Percentiles rank a stretch among this genome's conserved stretches.
Conservation (phyloP, 306 rosid genomes). For the Prunus mume region DNA sequence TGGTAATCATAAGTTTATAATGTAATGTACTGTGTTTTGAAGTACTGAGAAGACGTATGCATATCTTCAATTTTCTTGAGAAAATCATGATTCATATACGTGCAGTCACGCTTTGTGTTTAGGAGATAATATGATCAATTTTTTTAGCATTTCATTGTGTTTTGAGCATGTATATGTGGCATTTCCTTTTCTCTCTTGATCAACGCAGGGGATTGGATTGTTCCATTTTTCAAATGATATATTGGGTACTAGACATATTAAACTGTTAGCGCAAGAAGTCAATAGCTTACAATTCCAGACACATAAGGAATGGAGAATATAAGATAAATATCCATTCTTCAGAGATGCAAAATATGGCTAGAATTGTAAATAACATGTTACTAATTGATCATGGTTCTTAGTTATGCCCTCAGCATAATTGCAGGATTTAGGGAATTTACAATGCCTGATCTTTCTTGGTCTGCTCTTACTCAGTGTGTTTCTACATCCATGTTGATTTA, state of each 20-base stretch:
- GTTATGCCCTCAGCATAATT: neutral
- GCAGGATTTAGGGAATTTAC: neutral
- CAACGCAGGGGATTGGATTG: neutral
- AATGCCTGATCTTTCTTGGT: neutral
- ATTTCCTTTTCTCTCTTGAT: neutral
- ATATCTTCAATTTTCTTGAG: neutral
- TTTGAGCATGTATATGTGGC: neutral
- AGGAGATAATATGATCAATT: neutral
- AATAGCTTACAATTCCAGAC: neutral
- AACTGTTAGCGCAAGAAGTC: neutral
- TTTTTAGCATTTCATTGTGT: neutral
- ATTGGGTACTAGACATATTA: neutral
- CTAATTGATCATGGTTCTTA: neutral
- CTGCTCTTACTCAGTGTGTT: neutral
- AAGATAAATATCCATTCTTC: neutral
- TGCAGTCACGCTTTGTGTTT: neutral
- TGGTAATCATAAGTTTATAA: slow-evolving; percentile 35
- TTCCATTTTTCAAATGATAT: no score
- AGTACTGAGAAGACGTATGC: neutral
- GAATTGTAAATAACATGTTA: neutral
- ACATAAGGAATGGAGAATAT: neutral
- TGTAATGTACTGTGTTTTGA: neutral
- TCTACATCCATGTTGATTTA: neutral
- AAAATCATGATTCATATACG: neutral
- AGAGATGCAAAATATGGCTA: neutral